Percentiles rank a stretch among this genome's conserved stretches.
Evolutionary conservation across 768 basidiomycete species (phyloP).

Genomic region (Suillus americanus): DNA sequence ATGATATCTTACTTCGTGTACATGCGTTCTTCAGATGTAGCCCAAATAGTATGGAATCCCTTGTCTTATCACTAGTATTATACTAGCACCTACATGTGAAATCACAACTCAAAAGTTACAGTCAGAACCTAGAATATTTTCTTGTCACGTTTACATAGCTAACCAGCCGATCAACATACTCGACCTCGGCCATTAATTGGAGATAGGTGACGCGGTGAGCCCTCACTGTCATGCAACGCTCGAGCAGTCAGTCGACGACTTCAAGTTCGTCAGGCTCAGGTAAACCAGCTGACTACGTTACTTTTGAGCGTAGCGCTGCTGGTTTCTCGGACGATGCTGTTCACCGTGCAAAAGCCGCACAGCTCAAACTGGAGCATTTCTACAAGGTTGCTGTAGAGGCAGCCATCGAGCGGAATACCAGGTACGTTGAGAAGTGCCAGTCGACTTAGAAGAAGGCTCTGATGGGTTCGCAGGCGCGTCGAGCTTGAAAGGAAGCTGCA

Average conservation of each 20-base stretch:
- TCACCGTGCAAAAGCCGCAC: slow-evolving; percentile 85
- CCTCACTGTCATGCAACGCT: slow-evolving; percentile 26
- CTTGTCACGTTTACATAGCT: background rate
- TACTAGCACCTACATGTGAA: background rate
- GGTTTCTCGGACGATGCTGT: slow-evolving; percentile 80
- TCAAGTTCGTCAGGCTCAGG: slow-evolving; percentile 20
- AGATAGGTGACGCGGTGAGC: background rate
- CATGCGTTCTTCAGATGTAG: background rate
- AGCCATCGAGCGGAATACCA: slow-evolving; percentile 89
- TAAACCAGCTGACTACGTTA: slow-evolving; percentile 75
- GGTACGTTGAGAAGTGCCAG: slow-evolving; percentile 46
- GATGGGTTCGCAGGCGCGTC: slow-evolving; percentile 59
- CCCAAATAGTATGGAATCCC: background rate
- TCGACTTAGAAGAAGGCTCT: slow-evolving; percentile 5
- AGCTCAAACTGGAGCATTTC: slow-evolving; percentile 93
- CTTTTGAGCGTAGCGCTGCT: slow-evolving; percentile 80
- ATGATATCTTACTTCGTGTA: background rate
- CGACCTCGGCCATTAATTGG: background rate
- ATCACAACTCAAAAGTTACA: slow-evolving; percentile 1
- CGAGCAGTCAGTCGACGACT: slow-evolving; percentile 28
- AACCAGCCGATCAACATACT: background rate
- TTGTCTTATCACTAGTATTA: background rate
- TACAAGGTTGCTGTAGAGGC: slow-evolving; percentile 97
- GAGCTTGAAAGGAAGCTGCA: slow-evolving; percentile 83
- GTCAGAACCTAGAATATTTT: background rate